Evolutionary conservation across 106 monocot genomes (phyloP).

Genomic region (Platanthera guangdongensis): DNA sequence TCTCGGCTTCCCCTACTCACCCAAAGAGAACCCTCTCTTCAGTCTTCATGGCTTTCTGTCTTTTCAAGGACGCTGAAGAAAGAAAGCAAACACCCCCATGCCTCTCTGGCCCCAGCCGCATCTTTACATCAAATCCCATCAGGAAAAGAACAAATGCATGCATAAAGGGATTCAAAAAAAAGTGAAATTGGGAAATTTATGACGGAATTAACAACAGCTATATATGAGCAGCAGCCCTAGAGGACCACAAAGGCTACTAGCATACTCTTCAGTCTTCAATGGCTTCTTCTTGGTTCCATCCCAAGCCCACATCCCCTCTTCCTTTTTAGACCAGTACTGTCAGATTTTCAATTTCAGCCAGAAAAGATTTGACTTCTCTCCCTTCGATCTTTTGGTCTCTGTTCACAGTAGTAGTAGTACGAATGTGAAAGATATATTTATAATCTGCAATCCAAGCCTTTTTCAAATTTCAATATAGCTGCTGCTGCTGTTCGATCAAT

Average conservation of each 20-base stretch:
- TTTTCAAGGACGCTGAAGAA: background rate
- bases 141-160: background rate
- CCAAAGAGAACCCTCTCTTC: too few species aligned
- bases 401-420: background rate
- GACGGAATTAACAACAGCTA: background rate
- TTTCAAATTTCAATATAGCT: background rate
- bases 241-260: background rate
- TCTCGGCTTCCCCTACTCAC: too few species aligned
- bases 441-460: background rate
- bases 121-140: background rate
- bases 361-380: background rate
- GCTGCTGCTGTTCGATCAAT: background rate
- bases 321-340: background rate
- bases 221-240: background rate
- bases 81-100: background rate
- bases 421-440: background rate
- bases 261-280: constrained; percentile 1
- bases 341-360: background rate
- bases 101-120: background rate
- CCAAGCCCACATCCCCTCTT: background rate
- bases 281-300: background rate
- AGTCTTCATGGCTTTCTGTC: background rate
- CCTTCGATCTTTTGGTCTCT: background rate
- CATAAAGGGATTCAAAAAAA: background rate
- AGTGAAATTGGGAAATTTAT: background rate